Evolutionary conservation across 306 rosid genomes (phyloP).

Genomic region (Sphenostylis stenocarpa): DNA sequence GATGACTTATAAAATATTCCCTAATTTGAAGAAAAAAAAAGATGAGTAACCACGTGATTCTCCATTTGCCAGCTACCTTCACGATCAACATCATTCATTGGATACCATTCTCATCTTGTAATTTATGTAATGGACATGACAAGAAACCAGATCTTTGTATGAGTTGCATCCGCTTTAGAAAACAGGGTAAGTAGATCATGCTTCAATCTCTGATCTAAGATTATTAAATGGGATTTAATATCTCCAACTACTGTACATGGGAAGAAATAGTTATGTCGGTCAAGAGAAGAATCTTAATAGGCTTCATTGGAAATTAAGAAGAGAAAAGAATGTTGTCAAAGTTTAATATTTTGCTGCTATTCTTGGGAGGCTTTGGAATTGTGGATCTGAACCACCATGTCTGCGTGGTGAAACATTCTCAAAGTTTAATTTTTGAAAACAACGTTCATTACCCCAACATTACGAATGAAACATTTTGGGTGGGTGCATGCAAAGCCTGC

Average conservation of each 20-base stretch:
- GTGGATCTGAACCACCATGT: not conserved
- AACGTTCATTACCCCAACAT: not conserved
- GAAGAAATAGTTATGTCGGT: not conserved
- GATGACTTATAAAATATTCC: not conserved
- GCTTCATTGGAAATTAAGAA: not conserved
- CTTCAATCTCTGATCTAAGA: not conserved
- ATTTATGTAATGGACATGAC: not conserved
- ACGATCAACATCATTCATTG: not conserved
- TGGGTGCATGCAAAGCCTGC: conserved; percentile 11
- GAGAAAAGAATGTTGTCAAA: not conserved
- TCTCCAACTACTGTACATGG: not conserved
- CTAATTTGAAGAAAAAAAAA: not conserved
- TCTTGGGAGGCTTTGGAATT: not conserved
- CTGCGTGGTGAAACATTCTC: not conserved
- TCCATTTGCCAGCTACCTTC: conserved; percentile 27
- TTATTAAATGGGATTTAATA: not conserved
- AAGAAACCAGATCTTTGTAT: not conserved
- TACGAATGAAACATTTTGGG: not conserved
- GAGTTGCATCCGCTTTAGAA: not conserved
- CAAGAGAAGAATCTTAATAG: not conserved
- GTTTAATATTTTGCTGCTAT: not conserved
- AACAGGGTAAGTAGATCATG: not conserved
- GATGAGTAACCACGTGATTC: conserved; percentile 15
- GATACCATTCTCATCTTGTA: not conserved
- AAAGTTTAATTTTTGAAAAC: not conserved